Evolutionary conservation across 768 basidiomycete genomes (phyloP).

Genomic region (Lyophyllum semitale): DNA sequence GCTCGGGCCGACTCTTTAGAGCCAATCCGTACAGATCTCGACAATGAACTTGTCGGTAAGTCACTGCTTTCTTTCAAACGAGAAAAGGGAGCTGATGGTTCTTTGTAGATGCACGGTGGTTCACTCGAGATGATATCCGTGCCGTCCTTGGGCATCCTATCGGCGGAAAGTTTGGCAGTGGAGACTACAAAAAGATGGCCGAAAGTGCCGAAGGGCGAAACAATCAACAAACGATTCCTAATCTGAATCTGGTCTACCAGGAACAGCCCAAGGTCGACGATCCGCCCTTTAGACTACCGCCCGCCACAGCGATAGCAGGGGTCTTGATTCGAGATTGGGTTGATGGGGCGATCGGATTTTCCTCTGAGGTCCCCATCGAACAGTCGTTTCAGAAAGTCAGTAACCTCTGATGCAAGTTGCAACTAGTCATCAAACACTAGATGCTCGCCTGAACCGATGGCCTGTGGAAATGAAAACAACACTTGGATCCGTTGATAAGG

Average conservation of each 20-base stretch:
- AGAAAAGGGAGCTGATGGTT: background rate
- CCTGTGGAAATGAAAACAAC: background rate
- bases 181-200: slow-evolving; percentile 53
- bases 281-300: slow-evolving; percentile 74
- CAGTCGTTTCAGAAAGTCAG: slow-evolving; percentile 2
- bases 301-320: slow-evolving; percentile 79
- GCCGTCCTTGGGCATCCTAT: slow-evolving; percentile 57
- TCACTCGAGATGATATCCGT: slow-evolving; percentile 71
- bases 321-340: slow-evolving; percentile 84
- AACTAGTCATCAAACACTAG: background rate
- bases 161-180: slow-evolving; percentile 48
- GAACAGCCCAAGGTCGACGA: slow-evolving; percentile 34
- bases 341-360: slow-evolving; percentile 51
- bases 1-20: slow-evolving; percentile 74
- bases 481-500: too few relatives aligned
- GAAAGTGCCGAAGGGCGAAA: slow-evolving; percentile 39
- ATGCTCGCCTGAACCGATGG: background rate
- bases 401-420: background rate
- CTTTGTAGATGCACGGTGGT: slow-evolving; percentile 83
- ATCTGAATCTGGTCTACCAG: slow-evolving; percentile 16
- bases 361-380: slow-evolving; percentile 11
- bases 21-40: slow-evolving; percentile 81
- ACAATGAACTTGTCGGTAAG: slow-evolving; percentile 92
- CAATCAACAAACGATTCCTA: slow-evolving; percentile 18
- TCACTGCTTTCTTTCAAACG: background rate